Evolutionary conservation across 129 eudicot genomes (phyloP).

Genomic region (Artemisia annua): DNA sequence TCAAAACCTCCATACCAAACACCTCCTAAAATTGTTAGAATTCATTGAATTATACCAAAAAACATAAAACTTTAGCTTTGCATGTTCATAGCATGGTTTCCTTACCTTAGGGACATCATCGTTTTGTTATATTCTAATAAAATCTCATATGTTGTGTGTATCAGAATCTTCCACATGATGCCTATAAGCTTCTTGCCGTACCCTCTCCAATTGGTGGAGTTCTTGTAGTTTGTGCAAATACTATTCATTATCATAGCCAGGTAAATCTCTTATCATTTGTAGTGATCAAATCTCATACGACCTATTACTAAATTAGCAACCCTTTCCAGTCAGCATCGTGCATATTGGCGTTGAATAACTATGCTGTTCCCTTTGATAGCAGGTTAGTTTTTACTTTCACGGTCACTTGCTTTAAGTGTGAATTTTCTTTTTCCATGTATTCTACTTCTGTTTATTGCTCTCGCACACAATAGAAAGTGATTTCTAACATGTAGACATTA

Average conservation of each 20-base stretch:
- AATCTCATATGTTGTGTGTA: constrained; percentile 16
- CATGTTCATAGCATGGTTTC: constrained; percentile 6
- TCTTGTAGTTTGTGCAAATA: constrained; percentile 78
- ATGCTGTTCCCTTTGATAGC: constrained; percentile 69
- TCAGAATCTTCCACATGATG: constrained; percentile 97
- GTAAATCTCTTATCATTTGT: constrained; percentile 33
- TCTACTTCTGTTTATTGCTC: background rate
- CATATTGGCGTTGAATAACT: constrained; percentile 80
- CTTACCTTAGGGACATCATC: background rate
- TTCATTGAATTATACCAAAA: background rate
- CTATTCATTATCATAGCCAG: constrained; percentile 98
- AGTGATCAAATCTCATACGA: constrained; percentile 16
- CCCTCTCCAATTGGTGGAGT: constrained; percentile 99
- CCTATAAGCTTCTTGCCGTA: constrained; percentile 97
- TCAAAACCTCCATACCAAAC: too few species aligned
- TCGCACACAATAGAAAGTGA: constrained; percentile 10
- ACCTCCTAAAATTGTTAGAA: background rate
- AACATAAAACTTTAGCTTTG: background rate
- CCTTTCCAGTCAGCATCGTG: constrained; percentile 82
- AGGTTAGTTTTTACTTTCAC: constrained; percentile 46
- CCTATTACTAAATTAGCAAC: constrained; percentile 24
- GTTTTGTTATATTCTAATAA: constrained; percentile 1
- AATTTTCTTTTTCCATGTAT: constrained; percentile 7
- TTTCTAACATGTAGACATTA: constrained; percentile 13
- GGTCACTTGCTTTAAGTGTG: constrained; percentile 1